Percentiles rank a stretch among this genome's conserved stretches.
These are phyloP conservation scores for Kodamaea hsintzibuensis DNA, from an alignment of 805 yeast genomes.

Conservation along the genomic window DNA sequence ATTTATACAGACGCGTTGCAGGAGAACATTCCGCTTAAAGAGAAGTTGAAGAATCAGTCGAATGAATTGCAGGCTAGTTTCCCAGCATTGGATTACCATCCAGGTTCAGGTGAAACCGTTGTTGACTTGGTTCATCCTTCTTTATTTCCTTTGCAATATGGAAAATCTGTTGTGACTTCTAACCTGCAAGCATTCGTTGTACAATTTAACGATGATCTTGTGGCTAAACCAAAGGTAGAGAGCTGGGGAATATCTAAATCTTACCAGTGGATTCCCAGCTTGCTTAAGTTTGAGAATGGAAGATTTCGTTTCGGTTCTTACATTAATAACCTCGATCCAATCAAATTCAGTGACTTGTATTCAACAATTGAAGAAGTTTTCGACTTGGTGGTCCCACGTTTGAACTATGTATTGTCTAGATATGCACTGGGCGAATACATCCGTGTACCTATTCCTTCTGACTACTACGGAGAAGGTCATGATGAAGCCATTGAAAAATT, in stretches of 20 bases:
- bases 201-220: constrained; percentile 1
- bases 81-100: constrained; percentile 14
- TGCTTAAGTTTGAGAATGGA: constrained; percentile 2
- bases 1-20: not conserved
- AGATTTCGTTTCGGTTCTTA: constrained; percentile 31
- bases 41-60: not conserved
- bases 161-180: constrained; percentile 2
- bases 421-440: constrained; percentile 17
- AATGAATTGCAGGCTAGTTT: constrained; percentile 2
- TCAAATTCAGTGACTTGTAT: constrained; percentile 25
- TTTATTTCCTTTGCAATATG: constrained; percentile 18
- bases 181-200: constrained; percentile 3
- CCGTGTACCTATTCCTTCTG: not conserved
- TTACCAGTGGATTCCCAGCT: constrained; percentile 18
- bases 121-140: constrained; percentile 23
- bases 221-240: not conserved
- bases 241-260: constrained; percentile 10
- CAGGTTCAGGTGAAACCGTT: constrained; percentile 13
- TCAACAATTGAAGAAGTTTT: constrained; percentile 29
- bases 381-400: constrained; percentile 30
- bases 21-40: constrained; percentile 2
- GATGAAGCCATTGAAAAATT: not conserved
- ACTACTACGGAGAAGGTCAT: not conserved
- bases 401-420: constrained; percentile 28
- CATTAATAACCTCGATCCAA: constrained; percentile 44